Base-by-base conservation (phyloP, 306 rosid genomes). In the Mucuna pruriens region DNA sequence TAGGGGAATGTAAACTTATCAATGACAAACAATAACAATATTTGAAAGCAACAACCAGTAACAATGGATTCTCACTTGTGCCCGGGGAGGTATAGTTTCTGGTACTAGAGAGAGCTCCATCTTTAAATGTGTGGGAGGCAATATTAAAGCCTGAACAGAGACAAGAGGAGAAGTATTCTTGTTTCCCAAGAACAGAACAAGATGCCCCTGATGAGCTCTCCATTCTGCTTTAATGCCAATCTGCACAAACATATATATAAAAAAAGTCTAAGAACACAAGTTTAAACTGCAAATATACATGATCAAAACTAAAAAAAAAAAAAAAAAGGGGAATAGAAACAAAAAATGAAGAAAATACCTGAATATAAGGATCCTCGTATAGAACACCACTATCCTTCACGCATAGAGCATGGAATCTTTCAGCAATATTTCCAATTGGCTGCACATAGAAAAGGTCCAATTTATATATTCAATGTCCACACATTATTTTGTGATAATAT, bases 81-180 rank as follows among this genome's bases (percentile, higher is more conserved):
- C 98, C 61, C 99, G 88, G n/a, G 99, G 99, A 77, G 99, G 99
- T 72, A 94, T 96, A 74, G 95, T 96, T 17, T 96, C 99, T 15
- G 99, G 99, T 60, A 96, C 99, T 75, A 91, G 80, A 36, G 99
- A 96, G 75, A 94, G 92, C 86, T 92, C 99, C 76, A 90, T 85
- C 88, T 91, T 96, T 64, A 96, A 92, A 91, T 96, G 91, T 8
- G 93, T 55, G 19, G 99, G 98, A 80, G 99, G 92, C 85, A 94
- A 87, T 79, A 96, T 90, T 76, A 90, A 74, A 81, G 98, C 99
- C 78, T 96, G 94, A 77, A 96, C 98, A 64, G 97, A 90, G 58
- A 64, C 88, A 81, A 96, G 99, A 34, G 99, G 91, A 81, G 92
- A 83, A 75, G 97, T 94, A 79, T 92, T 96, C 84, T 96, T 96